phyloP scores from a whole-genome alignment of 23 red algal species.

The Porphyridium purpureum region DNA sequence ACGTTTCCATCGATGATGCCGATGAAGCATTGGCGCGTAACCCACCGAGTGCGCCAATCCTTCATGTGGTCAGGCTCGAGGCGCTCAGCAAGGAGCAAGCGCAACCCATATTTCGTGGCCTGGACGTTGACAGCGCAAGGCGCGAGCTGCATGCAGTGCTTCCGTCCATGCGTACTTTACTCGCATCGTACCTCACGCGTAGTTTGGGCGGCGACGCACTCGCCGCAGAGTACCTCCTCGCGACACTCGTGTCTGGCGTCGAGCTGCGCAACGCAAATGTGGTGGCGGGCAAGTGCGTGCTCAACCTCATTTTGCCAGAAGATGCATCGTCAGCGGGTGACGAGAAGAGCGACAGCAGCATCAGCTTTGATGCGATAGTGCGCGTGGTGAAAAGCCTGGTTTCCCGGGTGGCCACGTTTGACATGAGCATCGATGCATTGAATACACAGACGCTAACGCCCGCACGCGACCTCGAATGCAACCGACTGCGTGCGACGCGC shows the following conservation, averaged over 20 bases:
- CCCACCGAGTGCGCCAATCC: neutral
- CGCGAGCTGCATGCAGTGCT: neutral
- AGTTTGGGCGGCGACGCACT: neutral
- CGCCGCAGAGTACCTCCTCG: neutral
- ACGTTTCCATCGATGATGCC: neutral
- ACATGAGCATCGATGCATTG: neutral
- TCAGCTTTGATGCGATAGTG: too few species aligned
- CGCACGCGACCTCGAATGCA: neutral
- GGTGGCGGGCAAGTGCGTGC: neutral
- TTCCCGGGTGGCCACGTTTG: neutral
- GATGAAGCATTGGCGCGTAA: neutral
- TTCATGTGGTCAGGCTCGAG: neutral
- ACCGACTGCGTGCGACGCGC: neutral
- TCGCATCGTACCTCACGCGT: neutral
- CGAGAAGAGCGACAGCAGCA: too few species aligned
- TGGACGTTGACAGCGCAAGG: neutral
- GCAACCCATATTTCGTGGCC: neutral
- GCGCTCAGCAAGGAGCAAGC: neutral
- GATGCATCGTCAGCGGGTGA: neutral
- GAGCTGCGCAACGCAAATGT: neutral
- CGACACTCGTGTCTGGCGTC: neutral
- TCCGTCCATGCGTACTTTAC: neutral
- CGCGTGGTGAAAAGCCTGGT: too few species aligned
- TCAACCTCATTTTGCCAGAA: slow-evolving; percentile 1
- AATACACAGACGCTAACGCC: neutral